Base-by-base conservation (phyloP, 495 filamentous ascomycete genomes). In the Penicillium herquei region DNA sequence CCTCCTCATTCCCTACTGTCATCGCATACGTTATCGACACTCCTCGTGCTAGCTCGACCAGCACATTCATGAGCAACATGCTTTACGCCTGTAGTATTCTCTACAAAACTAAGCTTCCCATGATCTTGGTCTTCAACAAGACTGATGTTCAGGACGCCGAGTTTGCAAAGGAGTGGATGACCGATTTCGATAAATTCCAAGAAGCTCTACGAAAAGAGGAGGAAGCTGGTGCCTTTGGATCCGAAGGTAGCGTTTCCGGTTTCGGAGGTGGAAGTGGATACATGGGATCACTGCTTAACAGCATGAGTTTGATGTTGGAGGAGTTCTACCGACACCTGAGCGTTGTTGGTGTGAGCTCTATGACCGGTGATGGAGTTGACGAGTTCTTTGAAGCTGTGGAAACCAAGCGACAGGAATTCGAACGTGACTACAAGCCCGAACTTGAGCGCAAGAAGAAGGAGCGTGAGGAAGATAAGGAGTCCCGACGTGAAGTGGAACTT, bases 21-120 rank as follows among this genome's bases (percentile, higher is more conserved):
- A 88, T 98, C 57, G 94, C 94, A 59, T 98, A 98, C 69, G 85
- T 98, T 39, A 93, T 98, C 69, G 94, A 98, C 70, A 98, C 94
- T 0, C 95, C 94, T 5, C 85, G 94, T 30, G 92, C 91, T 13
- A 87, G 87, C 47, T 93, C 91, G 41, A 98, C 94, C 7, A 89
- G 85, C 56, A 98, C 95, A 0, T 98, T 98, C 71, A 98, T 98
- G 95, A 91, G 87, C 69, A 98, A 98, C 77, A 98, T 98, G 94
- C 85, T 98, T 18, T 98, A 98, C 70, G 94, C 94, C 3, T 97
- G 94, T 81, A 91, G 86, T 65, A 98, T 98, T 55, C 81, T 98
- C 1, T 98, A 98, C 81, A 98, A 98, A 77, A 98, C 92, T 7
- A 95, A 94, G 66, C 79, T 98, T 7, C 94, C 94, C 3, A 98